Evolutionary conservation across 176 grass and related monocot species (phyloP).

Genomic region (Chrysopogon serrulatus): DNA sequence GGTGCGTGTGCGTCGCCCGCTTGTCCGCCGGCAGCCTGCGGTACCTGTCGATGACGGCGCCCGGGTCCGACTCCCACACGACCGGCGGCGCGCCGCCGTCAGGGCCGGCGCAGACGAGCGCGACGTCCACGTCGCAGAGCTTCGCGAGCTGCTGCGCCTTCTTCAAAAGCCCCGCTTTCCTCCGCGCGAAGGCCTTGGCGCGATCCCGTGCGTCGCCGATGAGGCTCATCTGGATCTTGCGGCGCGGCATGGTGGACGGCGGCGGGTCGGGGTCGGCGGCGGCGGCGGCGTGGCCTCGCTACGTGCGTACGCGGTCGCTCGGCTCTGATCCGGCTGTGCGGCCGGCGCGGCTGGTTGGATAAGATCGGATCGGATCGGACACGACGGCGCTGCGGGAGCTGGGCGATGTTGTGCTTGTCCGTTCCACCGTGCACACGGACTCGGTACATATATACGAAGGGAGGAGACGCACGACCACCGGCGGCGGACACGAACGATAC

Average conservation of each 20-base stretch:
- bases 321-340: too few relatives aligned
- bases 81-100: neutral
- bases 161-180: neutral
- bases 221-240: neutral
- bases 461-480: too few relatives aligned
- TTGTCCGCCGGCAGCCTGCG: neutral
- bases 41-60: slow-evolving; percentile 21
- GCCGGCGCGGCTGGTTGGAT: too few relatives aligned
- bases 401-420: neutral
- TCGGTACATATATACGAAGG: too few relatives aligned
- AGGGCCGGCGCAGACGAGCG: neutral
- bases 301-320: too few relatives aligned
- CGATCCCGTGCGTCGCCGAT: neutral
- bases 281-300: neutral
- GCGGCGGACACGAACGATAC: too few relatives aligned
- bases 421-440: neutral
- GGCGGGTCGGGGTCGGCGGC: too few relatives aligned
- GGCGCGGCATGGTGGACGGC: too few relatives aligned
- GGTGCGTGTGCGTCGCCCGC: slow-evolving; percentile 18
- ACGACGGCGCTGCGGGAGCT: neutral
- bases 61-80: neutral
- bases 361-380: too few relatives aligned
- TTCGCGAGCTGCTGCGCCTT: slow-evolving; percentile 1
- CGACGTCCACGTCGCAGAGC: slow-evolving; percentile 22
- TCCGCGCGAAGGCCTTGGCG: neutral